Base-by-base conservation (phyloP, 768 basidiomycete genomes). In the Pleurotus giganteus region DNA sequence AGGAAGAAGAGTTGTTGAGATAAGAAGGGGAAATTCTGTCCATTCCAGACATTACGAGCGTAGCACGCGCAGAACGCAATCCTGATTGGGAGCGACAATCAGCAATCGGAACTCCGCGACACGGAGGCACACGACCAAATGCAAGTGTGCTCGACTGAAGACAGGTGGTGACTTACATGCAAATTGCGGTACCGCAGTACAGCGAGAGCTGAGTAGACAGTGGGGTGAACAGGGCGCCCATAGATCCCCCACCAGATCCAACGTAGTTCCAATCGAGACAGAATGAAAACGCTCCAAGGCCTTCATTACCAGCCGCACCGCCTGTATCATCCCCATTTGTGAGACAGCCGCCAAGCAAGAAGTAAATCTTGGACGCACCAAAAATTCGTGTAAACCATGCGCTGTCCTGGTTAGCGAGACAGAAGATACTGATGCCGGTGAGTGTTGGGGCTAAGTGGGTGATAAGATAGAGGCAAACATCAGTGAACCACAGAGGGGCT, bases 191-290 rank as follows among this genome's bases (percentile, higher is more conserved):
- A 1, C 82, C 84, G 19, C 75, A 64, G 47, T 81, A 76, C 17
- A 71, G 62, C 1, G 80, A 83, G 31, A 83, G 45, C 65, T 81
- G 82, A 2, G 82, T 78, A 4, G 75, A 74, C 9, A 86, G 64
- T 0, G 84, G 84, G 24, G 82, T 82, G 58, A 71, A 80, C 2
- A 76, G 63, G 36, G 73, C 74, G 11, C 77, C 74, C 49, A 79
- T 69, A 2, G 75, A 72, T 12, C 74, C 71, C 13, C 76, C 78
- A 26, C 73, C 72, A 47, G 74, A 71, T 32, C 74, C 78, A 56
- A 82, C 75, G 55, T 80, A 76, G 60, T 83, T 81, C 84, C 85
- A 86, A 61, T 87, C 85, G 12, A 86, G 68, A 58, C 74, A 83
- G 36, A 85, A 63, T 1, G 84, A 75, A 41, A 86, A 77, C 49